Conservation (phyloP, 2,329 filamentous ascomycete genomes). For the Penicillium palitans region DNA sequence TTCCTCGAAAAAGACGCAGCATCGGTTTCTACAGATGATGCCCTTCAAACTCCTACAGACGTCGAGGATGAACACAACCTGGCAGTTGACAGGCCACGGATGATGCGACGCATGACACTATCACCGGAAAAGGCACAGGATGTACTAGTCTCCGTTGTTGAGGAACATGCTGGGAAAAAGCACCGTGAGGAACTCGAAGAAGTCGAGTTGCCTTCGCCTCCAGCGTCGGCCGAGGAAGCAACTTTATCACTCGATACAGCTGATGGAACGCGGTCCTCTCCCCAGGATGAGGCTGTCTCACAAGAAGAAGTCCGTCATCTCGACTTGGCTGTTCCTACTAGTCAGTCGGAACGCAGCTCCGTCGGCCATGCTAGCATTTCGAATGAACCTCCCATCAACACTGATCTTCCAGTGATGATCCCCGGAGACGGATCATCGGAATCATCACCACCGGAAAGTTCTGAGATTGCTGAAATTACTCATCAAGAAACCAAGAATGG, state of each 20-base stretch:
- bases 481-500: constrained; percentile 10
- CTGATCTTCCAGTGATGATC: constrained; percentile 11
- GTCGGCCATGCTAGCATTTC: constrained; percentile 12
- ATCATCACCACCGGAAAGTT: constrained; percentile 16
- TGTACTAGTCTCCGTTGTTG: constrained; percentile 64
- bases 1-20: constrained; percentile 84
- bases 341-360: constrained; percentile 26
- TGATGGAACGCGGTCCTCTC: constrained; percentile 18
- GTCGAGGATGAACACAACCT: constrained; percentile 31
- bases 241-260: constrained; percentile 22
- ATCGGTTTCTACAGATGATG: constrained; percentile 69
- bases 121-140: constrained; percentile 64
- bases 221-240: constrained; percentile 25
- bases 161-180: constrained; percentile 57
- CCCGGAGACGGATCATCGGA: constrained; percentile 10
- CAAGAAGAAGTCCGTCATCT: constrained; percentile 61
- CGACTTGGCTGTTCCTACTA: constrained; percentile 55
- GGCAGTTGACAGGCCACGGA: constrained; percentile 33
- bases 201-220: constrained; percentile 14
- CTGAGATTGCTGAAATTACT: background rate
- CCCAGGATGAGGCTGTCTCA: constrained; percentile 33
- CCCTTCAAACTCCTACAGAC: constrained; percentile 49
- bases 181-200: constrained; percentile 25
- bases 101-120: constrained; percentile 47
- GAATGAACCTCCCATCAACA: constrained; percentile 8